Percentiles rank a stretch among this genome's conserved stretches.
Conservation (phyloP, 192 early-diverging fungal species). For the Entomortierella parvispora region DNA sequence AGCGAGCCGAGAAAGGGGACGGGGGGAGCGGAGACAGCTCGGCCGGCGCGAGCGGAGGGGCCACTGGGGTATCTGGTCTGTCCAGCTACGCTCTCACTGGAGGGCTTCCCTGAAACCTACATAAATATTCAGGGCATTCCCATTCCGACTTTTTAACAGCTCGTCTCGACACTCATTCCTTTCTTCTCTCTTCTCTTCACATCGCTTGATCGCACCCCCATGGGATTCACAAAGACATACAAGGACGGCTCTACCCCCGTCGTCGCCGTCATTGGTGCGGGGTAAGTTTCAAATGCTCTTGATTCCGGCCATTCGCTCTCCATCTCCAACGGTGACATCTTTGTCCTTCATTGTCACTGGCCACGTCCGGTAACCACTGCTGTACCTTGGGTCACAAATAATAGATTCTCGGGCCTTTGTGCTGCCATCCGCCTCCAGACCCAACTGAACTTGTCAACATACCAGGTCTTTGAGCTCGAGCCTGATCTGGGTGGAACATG, state of each 20-base stretch:
- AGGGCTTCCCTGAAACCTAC: too few species aligned
- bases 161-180: not conserved
- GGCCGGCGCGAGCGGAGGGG: too few species aligned
- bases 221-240: conserved; percentile 50
- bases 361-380: too few species aligned
- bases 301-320: not conserved
- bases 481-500: conserved; percentile 65
- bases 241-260: conserved; percentile 44
- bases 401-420: conserved; percentile 59
- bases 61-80: too few species aligned
- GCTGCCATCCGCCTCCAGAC: conserved; percentile 61
- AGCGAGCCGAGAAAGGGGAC: too few species aligned
- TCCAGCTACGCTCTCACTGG: too few species aligned
- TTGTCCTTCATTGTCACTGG: not conserved
- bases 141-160: not conserved
- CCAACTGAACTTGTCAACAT: conserved; percentile 52
- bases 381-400: too few species aligned
- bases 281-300: conserved; percentile 28
- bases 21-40: too few species aligned
- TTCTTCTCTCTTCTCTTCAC: not conserved
- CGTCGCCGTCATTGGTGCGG: conserved; percentile 57
- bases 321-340: conserved; percentile 3
- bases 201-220: not conserved
- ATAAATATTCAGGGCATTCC: too few species aligned
- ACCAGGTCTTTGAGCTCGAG: conserved; percentile 56